Base-by-base conservation (phyloP, 2,329 filamentous ascomycete genomes). In the Alternaria metachromatica region DNA sequence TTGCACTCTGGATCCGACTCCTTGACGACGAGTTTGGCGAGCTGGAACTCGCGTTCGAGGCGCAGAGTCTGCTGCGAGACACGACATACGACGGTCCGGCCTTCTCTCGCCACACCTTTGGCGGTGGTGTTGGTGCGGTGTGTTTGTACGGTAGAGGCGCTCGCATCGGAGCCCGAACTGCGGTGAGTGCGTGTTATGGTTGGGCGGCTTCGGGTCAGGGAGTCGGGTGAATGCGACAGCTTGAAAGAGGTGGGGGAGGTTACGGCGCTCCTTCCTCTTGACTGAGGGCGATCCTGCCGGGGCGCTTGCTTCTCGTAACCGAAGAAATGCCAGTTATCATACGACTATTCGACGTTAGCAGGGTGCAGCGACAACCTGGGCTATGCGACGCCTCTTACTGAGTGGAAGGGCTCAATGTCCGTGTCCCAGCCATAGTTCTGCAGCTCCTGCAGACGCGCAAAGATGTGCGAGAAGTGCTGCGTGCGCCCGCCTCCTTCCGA, bases 1-100 rank as follows among this genome's bases (percentile, higher is more conserved):
- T 88, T 85, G 65, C 89, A 90, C 21, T 90, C 83, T 1, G 90
- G 90, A 76, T 96, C 93, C 25, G 89, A 89, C 13, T 89, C 89
- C 59, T 87, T 84, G 43, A 90, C 88, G 53, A 97, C 84, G 63
- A 85, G 88, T 80, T 91, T 93, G 75, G 90, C 88, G 69, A 96
- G 92, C 72, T 97, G 92, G 75, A 92, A 97, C 61, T 95, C 91
- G 65, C 94, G 87, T 82, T 98, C 94, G 71, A 97, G 88, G 8
- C 94, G 89, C 56, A 97, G 84, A 15, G 90, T 87, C 80, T 97
- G 93, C 65, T 88, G 90, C 0, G 94, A 97, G 48, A 97, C 86
- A 21, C 93, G 89, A 46, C 94, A 95, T 26, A 97, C 84, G 6
- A 97, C 90, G 8, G 87, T 86, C 75, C 64, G 46, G 80, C 84